phyloP scores from a whole-genome alignment of 495 filamentous ascomycete genomes.

The Penicillium longicatenatum region DNA sequence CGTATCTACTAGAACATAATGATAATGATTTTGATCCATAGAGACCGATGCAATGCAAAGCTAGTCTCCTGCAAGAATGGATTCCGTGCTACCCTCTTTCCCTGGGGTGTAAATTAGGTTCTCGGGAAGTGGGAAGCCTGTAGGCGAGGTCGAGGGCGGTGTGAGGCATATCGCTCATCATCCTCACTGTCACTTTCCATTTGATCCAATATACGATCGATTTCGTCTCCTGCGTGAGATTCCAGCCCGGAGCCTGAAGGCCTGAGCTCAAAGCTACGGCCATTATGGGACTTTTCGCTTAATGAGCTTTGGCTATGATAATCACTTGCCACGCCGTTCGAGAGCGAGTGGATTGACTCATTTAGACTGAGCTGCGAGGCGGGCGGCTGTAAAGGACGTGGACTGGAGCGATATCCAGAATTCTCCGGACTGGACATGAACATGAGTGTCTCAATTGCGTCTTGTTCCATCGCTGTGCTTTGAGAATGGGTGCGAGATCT shows the following conservation, averaged over 20 bases:
- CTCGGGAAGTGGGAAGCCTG: slow-evolving; percentile 11
- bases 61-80: no score
- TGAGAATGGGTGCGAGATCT: slow-evolving; percentile 58
- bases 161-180: slow-evolving; percentile 27
- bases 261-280: slow-evolving; percentile 8
- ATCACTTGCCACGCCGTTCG: slow-evolving; percentile 9
- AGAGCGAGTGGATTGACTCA: slow-evolving; percentile 30
- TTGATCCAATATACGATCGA: slow-evolving; percentile 54
- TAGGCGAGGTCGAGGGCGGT: slow-evolving; percentile 14
- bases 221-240: slow-evolving; percentile 48
- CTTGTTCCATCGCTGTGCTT: slow-evolving; percentile 75
- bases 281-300: slow-evolving; percentile 16
- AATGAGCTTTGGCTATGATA: slow-evolving; percentile 26
- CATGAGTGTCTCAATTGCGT: slow-evolving; percentile 82
- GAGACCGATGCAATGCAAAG: not conserved
- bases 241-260: slow-evolving; percentile 27
- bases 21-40: not conserved
- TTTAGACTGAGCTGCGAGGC: slow-evolving; percentile 33
- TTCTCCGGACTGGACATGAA: slow-evolving; percentile 88
- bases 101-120: slow-evolving; percentile 11
- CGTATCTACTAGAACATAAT: not conserved
- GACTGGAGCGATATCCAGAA: slow-evolving; percentile 54
- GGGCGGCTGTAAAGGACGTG: slow-evolving; percentile 27
- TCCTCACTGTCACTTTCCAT: slow-evolving; percentile 52
- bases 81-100: slow-evolving; percentile 6